Conservation (phyloP, 2,329 filamentous ascomycete species). For the Aspergillus bombycis region DNA sequence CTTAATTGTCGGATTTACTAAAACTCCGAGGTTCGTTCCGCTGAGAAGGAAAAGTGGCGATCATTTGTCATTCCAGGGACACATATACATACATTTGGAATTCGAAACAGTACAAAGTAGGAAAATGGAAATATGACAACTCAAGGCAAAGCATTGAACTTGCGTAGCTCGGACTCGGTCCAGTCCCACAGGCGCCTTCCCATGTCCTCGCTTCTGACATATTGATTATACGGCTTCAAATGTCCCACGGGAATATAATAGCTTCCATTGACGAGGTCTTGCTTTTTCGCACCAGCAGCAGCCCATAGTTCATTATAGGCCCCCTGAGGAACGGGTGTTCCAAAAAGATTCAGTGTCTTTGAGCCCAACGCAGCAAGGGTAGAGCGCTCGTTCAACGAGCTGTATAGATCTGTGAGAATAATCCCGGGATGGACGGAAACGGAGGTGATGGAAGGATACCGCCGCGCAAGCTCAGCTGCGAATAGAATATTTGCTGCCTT, state of each 20-base stretch:
- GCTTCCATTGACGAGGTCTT: conserved; percentile 30
- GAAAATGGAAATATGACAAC: neutral
- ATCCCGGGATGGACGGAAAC: conserved; percentile 54
- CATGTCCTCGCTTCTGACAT: conserved; percentile 27
- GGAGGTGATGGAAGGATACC: conserved; percentile 37
- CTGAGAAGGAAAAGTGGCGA: too few species aligned
- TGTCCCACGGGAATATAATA: conserved; percentile 37
- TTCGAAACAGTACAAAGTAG: neutral
- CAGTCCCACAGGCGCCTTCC: conserved; percentile 38
- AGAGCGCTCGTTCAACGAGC: conserved; percentile 18
- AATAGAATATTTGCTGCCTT: conserved; percentile 54
- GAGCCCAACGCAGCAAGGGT: conserved; percentile 12
- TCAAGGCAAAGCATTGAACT: neutral
- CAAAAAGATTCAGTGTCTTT: conserved; percentile 20
- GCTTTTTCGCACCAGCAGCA: conserved; percentile 28
- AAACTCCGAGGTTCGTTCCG: too few species aligned
- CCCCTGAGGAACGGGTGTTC: conserved; percentile 26
- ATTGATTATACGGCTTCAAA: conserved; percentile 30
- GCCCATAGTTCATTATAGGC: conserved; percentile 36
- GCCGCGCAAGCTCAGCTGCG: conserved; percentile 45
- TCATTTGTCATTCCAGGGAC: neutral
- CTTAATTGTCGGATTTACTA: too few species aligned
- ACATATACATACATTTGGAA: neutral
- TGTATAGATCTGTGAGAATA: conserved; percentile 38
- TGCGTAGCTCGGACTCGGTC: conserved; percentile 34